Evolutionary conservation across 1,139 yeast genomes (phyloP), one percentile per base, ranked within the genome.

Genomic region (Saccharomycopsis hybrid): DNA sequence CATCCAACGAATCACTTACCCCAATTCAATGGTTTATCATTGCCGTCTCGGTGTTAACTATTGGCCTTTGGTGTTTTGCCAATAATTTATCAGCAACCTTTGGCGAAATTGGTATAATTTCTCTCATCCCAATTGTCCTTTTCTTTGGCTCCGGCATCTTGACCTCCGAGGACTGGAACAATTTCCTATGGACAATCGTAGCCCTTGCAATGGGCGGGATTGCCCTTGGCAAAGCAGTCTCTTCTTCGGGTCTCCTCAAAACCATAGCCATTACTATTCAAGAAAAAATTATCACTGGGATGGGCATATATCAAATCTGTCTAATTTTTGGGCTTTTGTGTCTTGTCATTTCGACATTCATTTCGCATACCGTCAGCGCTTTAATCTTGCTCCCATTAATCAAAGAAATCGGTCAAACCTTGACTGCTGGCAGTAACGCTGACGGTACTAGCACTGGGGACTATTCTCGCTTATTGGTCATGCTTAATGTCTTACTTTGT

Each of bases 181-280:
- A 78, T 56, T 82, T 82, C 64, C 87, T 88, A 4, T 83, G 90
- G 90, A 78, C 82, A 44, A 82, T 82, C 60, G 87, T 82, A 27
- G 74, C 82, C 4, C 69, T 83, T 55, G 89, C 89, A 2, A 82
- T 82, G 88, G 90, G 90, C 47, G 88, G 89, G 59, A 76, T 84
- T 41, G 85, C 88, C 1, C 68, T 83, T 48, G 89, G 90, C 59
- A 80, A 79, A 56, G 87, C 87, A 1, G 88, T 83, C 9, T 76
- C 85, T 0, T 78, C 85, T 2, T 81, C 86, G 1, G 90, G 90
- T 1, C 68, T 83, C 55, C 68, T 83, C 53, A 70, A 78, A 1
- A 80, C 85, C 1, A 80, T 83, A 55, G 88, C 89, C 0, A 62
- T 68, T 5, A 67, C 76, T 0, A 72, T 83, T 54, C 83, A 80